These are phyloP conservation scores for Leptographium radiaticola DNA, from an alignment of 2,329 filamentous ascomycete genomes.

Conservation along the genomic window DNA sequence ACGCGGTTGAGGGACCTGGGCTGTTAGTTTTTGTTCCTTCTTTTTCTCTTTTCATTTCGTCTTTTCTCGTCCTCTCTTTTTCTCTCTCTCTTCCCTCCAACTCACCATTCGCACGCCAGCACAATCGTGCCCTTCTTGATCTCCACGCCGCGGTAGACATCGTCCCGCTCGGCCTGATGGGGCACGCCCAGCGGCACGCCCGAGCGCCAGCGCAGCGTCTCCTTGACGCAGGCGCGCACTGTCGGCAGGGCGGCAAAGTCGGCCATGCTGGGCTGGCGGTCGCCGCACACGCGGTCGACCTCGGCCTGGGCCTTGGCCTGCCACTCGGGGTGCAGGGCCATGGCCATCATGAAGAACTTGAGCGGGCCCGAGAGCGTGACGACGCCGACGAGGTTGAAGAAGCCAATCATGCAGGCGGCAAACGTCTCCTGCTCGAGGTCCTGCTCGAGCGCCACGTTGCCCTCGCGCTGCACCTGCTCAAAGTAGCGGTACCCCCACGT, in stretches of 20 bases:
- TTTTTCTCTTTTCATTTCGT: not conserved
- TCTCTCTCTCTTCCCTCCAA: not conserved
- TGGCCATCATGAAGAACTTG: conserved; percentile 38
- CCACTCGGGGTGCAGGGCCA: conserved; percentile 39
- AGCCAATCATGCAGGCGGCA: conserved; percentile 37
- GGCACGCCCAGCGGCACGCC: conserved; percentile 39
- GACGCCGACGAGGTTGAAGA: conserved; percentile 36
- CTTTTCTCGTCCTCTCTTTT: too few species aligned
- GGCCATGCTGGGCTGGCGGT: conserved; percentile 35
- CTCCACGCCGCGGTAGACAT: conserved; percentile 31
- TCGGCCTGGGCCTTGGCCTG: conserved; percentile 41
- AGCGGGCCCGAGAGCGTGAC: conserved; percentile 35
- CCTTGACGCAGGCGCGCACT: conserved; percentile 42
- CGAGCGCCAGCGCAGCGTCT: conserved; percentile 45
- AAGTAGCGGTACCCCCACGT: conserved; percentile 38
- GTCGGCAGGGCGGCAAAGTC: conserved; percentile 38
- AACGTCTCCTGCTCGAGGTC: conserved; percentile 28
- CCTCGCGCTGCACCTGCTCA: conserved; percentile 25
- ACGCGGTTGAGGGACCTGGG: conserved; percentile 44
- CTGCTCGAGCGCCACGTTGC: conserved; percentile 27
- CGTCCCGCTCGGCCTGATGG: conserved; percentile 33
- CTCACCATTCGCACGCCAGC: conserved; percentile 36
- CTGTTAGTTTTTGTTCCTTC: not conserved
- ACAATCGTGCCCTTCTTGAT: conserved; percentile 36
- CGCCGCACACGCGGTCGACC: conserved; percentile 41